Conservation (phyloP, 257 asterid species). For the Gentiana dahurica region DNA sequence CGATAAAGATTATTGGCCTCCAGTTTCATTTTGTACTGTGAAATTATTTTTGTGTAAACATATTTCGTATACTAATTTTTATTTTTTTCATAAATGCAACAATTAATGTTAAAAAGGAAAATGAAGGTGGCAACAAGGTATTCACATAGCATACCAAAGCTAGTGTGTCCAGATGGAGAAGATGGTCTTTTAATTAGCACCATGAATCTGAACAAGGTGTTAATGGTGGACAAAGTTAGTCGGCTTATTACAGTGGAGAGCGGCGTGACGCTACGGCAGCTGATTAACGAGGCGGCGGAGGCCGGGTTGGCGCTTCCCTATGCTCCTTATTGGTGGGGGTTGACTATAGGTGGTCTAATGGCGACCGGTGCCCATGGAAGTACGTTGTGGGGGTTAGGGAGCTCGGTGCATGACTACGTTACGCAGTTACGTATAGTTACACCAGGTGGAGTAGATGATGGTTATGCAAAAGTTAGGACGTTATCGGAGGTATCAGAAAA, state of each 20-base stretch:
- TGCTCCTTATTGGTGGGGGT: conserved; percentile 69
- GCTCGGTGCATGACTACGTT: conserved; percentile 55
- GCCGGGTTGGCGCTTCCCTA: conserved; percentile 43
- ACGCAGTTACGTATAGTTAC: conserved; percentile 32
- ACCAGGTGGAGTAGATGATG: conserved; percentile 29
- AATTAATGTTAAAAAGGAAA: conserved; percentile 8
- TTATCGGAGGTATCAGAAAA: conserved; percentile 8
- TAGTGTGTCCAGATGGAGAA: conserved; percentile 46
- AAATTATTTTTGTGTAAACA: too few relatives aligned
- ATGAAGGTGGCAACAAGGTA: conserved; percentile 42
- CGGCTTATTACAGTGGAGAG: conserved; percentile 51
- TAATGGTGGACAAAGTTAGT: conserved; percentile 13
- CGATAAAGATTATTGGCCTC: too few relatives aligned
- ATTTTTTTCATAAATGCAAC: too few relatives aligned
- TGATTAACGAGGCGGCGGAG: conserved; percentile 31
- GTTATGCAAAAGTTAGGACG: conserved; percentile 29
- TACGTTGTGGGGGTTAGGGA: conserved; percentile 56
- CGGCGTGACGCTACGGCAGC: conserved; percentile 43
- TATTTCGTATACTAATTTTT: too few relatives aligned
- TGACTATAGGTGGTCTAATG: conserved; percentile 59
- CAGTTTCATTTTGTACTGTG: too few relatives aligned
- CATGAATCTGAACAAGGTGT: conserved; percentile 19
- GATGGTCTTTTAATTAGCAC: conserved; percentile 53
- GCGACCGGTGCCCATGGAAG: conserved; percentile 80
- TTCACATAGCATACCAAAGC: conserved; percentile 64